phyloP scores from a whole-genome alignment of 1,284 basidiomycete species.

The Fomitopsis pinicola region DNA sequence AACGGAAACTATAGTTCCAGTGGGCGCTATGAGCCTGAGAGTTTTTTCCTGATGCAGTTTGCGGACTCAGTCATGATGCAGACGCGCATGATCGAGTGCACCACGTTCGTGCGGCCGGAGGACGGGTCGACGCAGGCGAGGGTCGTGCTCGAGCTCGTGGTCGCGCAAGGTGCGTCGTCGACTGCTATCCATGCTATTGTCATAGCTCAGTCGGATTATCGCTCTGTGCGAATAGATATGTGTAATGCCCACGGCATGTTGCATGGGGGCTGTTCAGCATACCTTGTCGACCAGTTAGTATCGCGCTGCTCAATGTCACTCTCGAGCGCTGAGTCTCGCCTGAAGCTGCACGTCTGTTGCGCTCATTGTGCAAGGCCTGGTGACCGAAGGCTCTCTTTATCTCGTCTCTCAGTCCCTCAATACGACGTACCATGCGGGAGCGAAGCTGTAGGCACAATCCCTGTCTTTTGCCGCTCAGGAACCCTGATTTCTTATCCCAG shows the following conservation, averaged over 20 bases:
- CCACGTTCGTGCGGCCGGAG: conserved; percentile 4
- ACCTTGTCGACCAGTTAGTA: conserved; percentile 15
- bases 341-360: conserved; percentile 36
- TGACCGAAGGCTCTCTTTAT: conserved; percentile 22
- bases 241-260: conserved; percentile 15
- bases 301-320: not conserved
- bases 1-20: no score
- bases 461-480: not conserved
- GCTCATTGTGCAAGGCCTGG: conserved; percentile 38
- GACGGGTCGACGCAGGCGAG: conserved; percentile 17
- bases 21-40: no score
- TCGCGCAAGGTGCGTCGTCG: not conserved
- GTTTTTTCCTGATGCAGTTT: not conserved
- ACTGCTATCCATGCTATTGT: not conserved
- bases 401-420: conserved; percentile 49
- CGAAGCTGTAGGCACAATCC: conserved; percentile 25
- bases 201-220: not conserved
- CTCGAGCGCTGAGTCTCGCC: not conserved
- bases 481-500: not conserved
- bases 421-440: conserved; percentile 43
- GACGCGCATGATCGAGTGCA: not conserved
- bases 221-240: conserved; percentile 16
- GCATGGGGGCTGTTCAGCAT: conserved; percentile 23
- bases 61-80: not conserved
- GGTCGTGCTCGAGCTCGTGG: conserved; percentile 10